phyloP scores from a whole-genome alignment of 2,329 filamentous ascomycete species.

The Fusarium acutatum region DNA sequence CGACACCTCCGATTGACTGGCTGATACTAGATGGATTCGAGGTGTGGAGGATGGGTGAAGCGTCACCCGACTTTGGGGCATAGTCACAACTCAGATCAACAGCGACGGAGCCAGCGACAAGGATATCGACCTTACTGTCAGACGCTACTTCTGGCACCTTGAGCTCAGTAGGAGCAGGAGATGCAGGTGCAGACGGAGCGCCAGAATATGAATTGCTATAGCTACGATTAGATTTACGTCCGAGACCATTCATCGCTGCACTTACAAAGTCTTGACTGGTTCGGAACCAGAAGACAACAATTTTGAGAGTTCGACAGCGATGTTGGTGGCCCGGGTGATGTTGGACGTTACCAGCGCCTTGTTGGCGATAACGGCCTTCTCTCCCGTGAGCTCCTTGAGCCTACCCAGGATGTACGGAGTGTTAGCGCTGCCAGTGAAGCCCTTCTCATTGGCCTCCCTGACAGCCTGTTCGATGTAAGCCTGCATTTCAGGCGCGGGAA shows the following conservation, averaged over 20 bases:
- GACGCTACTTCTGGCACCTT: constrained; percentile 14
- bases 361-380: constrained; percentile 78
- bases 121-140: constrained; percentile 64
- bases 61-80: constrained; percentile 39
- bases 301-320: constrained; percentile 62
- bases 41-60: constrained; percentile 69
- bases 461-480: constrained; percentile 74
- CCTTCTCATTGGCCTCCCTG: constrained; percentile 68
- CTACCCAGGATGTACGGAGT: constrained; percentile 84
- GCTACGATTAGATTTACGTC: constrained; percentile 49
- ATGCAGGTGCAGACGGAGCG: constrained; percentile 19
- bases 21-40: constrained; percentile 86
- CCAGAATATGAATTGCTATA: constrained; percentile 42
- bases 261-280: constrained; percentile 49
- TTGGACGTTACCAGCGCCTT: constrained; percentile 66
- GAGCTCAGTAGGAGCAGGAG: constrained; percentile 17
- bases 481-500: constrained; percentile 77
- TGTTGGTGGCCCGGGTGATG: constrained; percentile 62
- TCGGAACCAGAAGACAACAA: constrained; percentile 48
- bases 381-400: constrained; percentile 80
- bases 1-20: constrained; percentile 90
- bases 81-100: constrained; percentile 90
- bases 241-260: constrained; percentile 38
- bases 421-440: constrained; percentile 77
- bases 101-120: constrained; percentile 91